A percentile compares a stretch with the other conserved stretches of the same genome.
These are phyloP conservation scores for Aspergillus cejpii DNA, from an alignment of 2,329 filamentous ascomycete genomes.

Conservation along the genomic window DNA sequence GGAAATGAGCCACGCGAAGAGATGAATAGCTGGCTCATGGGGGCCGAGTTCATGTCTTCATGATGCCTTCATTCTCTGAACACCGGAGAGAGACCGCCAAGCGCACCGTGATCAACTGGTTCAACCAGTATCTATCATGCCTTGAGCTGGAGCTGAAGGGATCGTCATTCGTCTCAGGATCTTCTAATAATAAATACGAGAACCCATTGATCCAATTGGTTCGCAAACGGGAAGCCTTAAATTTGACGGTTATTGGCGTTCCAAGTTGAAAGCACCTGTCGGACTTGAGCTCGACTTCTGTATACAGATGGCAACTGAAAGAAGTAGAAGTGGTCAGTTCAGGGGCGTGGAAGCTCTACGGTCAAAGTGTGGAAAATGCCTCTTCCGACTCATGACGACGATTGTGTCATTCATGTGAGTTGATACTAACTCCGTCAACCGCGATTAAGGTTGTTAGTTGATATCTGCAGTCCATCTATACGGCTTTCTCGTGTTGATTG, in stretches of 20 bases:
- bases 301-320: too few species aligned
- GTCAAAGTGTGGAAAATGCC: too few species aligned
- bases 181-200: constrained; percentile 19
- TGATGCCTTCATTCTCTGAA: too few species aligned
- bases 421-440: neutral
- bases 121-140: neutral
- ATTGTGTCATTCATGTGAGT: neutral
- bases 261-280: neutral
- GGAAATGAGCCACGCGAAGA: neutral
- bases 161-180: constrained; percentile 9
- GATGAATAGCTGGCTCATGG: neutral
- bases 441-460: neutral
- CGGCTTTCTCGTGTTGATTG: neutral
- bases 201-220: constrained; percentile 9
- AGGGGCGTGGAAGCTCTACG: too few species aligned
- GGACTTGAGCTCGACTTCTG: too few species aligned
- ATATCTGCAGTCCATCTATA: neutral
- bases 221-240: neutral
- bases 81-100: too few species aligned
- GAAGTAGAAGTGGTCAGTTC: too few species aligned
- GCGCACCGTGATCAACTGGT: neutral
- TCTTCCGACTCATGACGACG: too few species aligned
- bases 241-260: neutral
- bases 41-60: neutral
- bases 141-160: constrained; percentile 5